Base-by-base conservation (phyloP, 192 early-diverging fungal genomes). In the Jimgerdemannia lactiflua region DNA sequence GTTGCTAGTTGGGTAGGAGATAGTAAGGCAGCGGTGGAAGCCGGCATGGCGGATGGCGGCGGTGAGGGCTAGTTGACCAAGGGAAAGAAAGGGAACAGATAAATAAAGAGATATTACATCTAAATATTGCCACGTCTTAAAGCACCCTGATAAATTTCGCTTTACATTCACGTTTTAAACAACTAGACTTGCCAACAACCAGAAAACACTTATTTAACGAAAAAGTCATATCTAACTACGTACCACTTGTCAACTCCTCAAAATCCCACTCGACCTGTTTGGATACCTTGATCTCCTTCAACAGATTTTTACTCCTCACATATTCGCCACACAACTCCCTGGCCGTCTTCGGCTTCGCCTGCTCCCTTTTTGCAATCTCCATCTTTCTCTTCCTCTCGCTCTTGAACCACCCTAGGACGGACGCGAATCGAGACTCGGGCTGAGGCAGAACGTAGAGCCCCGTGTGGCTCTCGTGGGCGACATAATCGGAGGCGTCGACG, bases 211-310 rank as follows among this genome's bases (percentile, higher is more conserved):
- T 59, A 59, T 10, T 54, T 59, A 29, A 29, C 49, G 49, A 10
- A 6, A 59, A 59, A 59, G 49, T 69, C 42, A 4, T 4, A 59
- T 20, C n/a, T 17, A 4, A 43, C 4, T 44, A 39, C 64, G 20
- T 73, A 82, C 77, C 81, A 76, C 42, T 49, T 11, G 78, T 78
- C 6, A 87, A 54, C 40, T 77, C 71, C 43, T 54, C 63, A 59
- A 73, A 87, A 70, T 85, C 76, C 86, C 86, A 87, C 9, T 79
- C n/a, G 14, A 87, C 71, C 19, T 77, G 75, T 65, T 87, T 87
- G 69, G 71, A 70, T 39, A 85, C 20, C 42, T 76, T 77, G 14
- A 87, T 69, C 68, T 87, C 84, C 71, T 87, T 87, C 7, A 82
- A 71, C 1, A 65, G n/a, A 19, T 67, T 74, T 3, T 67, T 40